These are phyloP conservation scores for Bipolaris zeicola DNA, from an alignment of 2,329 filamentous ascomycete species.

Conservation along the genomic window DNA sequence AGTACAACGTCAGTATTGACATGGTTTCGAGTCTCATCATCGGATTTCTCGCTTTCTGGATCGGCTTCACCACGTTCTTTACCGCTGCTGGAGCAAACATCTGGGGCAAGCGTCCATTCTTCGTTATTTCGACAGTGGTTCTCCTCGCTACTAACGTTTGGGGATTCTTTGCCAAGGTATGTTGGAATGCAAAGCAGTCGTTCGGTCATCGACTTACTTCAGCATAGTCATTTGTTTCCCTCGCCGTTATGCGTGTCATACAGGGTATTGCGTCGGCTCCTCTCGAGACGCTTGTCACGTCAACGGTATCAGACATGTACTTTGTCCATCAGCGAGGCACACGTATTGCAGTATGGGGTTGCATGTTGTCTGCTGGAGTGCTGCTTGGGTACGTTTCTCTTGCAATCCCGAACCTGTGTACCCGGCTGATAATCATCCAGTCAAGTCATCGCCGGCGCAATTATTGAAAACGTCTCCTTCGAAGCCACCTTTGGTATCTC, in stretches of 20 bases:
- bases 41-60: slow-evolving; percentile 47
- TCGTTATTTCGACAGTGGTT: slow-evolving; percentile 45
- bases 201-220: neutral
- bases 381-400: slow-evolving; percentile 47
- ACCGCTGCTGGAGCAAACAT: slow-evolving; percentile 49
- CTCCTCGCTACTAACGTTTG: slow-evolving; percentile 48
- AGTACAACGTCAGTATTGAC: slow-evolving; percentile 48
- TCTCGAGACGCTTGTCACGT: slow-evolving; percentile 88
- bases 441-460: slow-evolving; percentile 52
- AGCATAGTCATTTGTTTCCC: slow-evolving; percentile 43
- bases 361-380: slow-evolving; percentile 45
- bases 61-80: slow-evolving; percentile 51
- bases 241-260: slow-evolving; percentile 67
- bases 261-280: slow-evolving; percentile 88
- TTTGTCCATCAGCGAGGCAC: slow-evolving; percentile 85
- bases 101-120: slow-evolving; percentile 48
- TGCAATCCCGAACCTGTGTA: slow-evolving; percentile 20
- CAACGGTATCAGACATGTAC: slow-evolving; percentile 86
- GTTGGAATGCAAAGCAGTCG: neutral
- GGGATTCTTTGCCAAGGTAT: slow-evolving; percentile 47
- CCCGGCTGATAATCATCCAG: slow-evolving; percentile 24
- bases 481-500: slow-evolving; percentile 53
- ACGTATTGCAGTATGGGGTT: slow-evolving; percentile 75
- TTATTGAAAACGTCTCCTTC: slow-evolving; percentile 49
- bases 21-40: slow-evolving; percentile 48